Evolutionary conservation across 306 rosid genomes (phyloP), one percentile per base, ranked within the genome.

Genomic region (Quercus gilva): DNA sequence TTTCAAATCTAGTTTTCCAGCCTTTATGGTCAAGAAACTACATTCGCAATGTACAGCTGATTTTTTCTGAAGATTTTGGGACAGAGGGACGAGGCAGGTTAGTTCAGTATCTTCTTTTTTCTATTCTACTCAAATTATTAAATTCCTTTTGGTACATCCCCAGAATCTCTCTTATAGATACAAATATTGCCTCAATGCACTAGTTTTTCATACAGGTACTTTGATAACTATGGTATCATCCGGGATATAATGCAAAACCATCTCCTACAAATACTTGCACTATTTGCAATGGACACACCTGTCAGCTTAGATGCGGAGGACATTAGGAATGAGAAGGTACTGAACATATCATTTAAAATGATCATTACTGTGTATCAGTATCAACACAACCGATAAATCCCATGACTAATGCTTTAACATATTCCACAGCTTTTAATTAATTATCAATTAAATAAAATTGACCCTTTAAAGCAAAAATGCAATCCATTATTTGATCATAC

Each of bases 41-140:
- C 86, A 95, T 95, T 84, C 94, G 94, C 78, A 95, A 89, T 79
- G 99, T 93, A 74, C 99, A 95, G 77, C 61, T 95, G 31, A 90
- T 95, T 80, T 93, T 95, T 90, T 95, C 99, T n/a, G 99, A 95
- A 88, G 99, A 95, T 86, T 92, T 95, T 82, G 99, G 99, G 26
- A 90, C 96, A 56, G 98, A 93, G 61, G 99, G 98, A 80, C 88
- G 96, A 78, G 99, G 98, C 21, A 95, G 99, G 98, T 93, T 74
- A 86, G 97, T 84, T 78, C 58, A 55, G 33, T 23, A 63, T 74
- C 53, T 49, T 49, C 17, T 13, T 49, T 49, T 11, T 49, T 10
- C 53, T 10, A 49, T 49, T 12, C 56, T 68, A 78, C 70, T 74
- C 63, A 37, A 74, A 77, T 63, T 52, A 78, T 23, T 18, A 8